Conservation (phyloP, 257 asterid species). For the Agastache rugosa region DNA sequence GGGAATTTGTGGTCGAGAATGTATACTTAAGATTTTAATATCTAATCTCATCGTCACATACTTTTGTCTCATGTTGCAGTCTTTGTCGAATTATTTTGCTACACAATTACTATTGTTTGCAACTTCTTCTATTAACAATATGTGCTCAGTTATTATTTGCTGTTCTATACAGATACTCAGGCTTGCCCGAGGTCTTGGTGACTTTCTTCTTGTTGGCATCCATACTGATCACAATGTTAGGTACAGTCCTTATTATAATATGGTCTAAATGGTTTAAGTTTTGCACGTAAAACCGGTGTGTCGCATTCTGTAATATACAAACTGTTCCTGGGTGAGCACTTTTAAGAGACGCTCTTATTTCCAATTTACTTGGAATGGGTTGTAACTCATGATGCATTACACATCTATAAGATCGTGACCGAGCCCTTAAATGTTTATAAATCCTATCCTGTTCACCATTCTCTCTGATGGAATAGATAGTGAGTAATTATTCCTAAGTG, state of each 20-base stretch:
- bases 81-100: slow-evolving; percentile 23
- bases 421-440: not conserved
- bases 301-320: not conserved
- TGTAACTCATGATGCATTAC: not conserved
- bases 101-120: slow-evolving; percentile 6
- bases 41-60: not conserved
- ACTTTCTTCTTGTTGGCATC: slow-evolving; percentile 98
- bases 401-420: not conserved
- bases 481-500: not conserved
- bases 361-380: not conserved
- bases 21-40: slow-evolving; percentile 20
- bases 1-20: slow-evolving; percentile 4
- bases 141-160: slow-evolving; percentile 27
- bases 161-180: slow-evolving; percentile 69
- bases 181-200: slow-evolving; percentile 97
- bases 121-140: slow-evolving; percentile 18
- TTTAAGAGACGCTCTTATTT: not conserved
- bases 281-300: not conserved
- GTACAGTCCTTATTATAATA: slow-evolving; percentile 41
- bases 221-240: slow-evolving; percentile 96
- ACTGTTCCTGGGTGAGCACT: slow-evolving; percentile 6
- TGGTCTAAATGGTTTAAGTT: slow-evolving; percentile 16
- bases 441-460: not conserved
- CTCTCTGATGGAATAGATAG: slow-evolving; percentile 7
- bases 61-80: slow-evolving; percentile 14